phyloP scores from a whole-genome alignment of 148 eudicot species.

The Mesembryanthemum crystallinum region DNA sequence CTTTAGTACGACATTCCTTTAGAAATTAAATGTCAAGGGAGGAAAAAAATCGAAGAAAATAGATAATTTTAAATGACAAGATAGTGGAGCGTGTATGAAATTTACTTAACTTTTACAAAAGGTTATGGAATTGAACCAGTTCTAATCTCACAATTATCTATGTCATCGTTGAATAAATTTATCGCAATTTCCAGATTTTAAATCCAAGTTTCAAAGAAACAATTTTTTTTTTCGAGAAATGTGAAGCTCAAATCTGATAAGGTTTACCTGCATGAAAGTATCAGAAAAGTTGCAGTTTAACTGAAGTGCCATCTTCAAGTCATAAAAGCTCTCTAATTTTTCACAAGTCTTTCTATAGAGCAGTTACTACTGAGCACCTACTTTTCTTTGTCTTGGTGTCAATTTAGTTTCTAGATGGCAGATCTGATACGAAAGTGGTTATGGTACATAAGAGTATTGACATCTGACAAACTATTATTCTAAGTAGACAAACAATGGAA shows the following conservation, averaged over 20 bases:
- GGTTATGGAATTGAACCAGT: too few species aligned
- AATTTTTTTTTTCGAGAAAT: too few species aligned
- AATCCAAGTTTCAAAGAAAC: too few species aligned
- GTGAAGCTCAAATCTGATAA: neutral
- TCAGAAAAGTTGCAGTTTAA: constrained; percentile 47
- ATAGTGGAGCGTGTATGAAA: too few species aligned
- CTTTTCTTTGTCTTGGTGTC: constrained; percentile 62
- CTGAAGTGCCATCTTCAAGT: constrained; percentile 48
- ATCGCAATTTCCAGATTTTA: too few species aligned
- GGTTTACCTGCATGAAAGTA: constrained; percentile 48
- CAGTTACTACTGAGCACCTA: constrained; percentile 49
- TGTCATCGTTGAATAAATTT: too few species aligned
- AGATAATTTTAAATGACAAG: too few species aligned
- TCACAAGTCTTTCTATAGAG: constrained; percentile 46
- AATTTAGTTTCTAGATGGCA: constrained; percentile 54
- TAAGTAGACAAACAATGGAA: constrained; percentile 44
- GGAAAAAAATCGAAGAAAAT: too few species aligned
- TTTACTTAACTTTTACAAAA: too few species aligned
- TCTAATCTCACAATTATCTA: too few species aligned
- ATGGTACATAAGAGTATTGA: constrained; percentile 52
- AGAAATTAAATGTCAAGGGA: too few species aligned
- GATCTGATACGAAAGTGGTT: constrained; percentile 47
- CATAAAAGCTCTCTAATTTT: constrained; percentile 52
- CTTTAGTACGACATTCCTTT: too few species aligned
- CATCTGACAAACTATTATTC: constrained; percentile 58